Evolutionary conservation across 495 filamentous ascomycete species (phyloP).

Genomic region (Collariella sp.): DNA sequence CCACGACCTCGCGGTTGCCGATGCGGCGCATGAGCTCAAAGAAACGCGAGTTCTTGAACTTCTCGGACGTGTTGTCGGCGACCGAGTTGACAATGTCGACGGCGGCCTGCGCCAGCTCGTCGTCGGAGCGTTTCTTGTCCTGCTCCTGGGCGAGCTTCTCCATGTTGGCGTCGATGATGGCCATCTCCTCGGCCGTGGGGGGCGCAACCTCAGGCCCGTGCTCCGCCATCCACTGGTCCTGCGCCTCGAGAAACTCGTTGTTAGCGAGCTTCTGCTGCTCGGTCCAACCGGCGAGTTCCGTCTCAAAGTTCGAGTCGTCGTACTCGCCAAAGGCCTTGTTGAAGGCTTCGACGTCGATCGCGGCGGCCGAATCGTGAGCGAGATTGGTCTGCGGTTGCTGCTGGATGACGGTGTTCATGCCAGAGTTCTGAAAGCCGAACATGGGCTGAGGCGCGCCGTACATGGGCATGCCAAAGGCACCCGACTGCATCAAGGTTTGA

Average conservation of each 20-base stretch:
- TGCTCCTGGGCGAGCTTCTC: constrained; percentile 18
- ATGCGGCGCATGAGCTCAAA: constrained; percentile 38
- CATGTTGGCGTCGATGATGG: constrained; percentile 8
- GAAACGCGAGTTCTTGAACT: constrained; percentile 40
- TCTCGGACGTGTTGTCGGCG: constrained; percentile 29
- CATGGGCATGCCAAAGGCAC: constrained; percentile 6
- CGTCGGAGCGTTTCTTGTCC: constrained; percentile 15
- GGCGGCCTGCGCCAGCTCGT: constrained; percentile 34
- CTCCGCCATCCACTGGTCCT: constrained; percentile 26
- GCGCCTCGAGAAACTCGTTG: constrained; percentile 15
- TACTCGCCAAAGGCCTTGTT: constrained; percentile 23
- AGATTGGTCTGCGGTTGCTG: background rate
- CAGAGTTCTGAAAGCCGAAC: background rate
- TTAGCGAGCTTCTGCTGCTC: constrained; percentile 9
- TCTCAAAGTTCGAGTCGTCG: constrained; percentile 13
- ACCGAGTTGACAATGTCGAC: constrained; percentile 33
- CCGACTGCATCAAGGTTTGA: constrained; percentile 4
- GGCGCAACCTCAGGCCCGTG: constrained; percentile 19
- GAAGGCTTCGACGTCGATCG: constrained; percentile 24
- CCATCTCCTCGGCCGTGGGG: constrained; percentile 16
- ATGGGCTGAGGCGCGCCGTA: background rate
- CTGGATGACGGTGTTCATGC: background rate
- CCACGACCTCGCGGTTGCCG: constrained; percentile 30
- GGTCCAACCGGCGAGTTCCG: constrained; percentile 19
- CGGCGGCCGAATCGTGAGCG: background rate